Evolutionary conservation across 176 grass and related monocot species (phyloP).

Genomic region (Raddia guianensis): DNA sequence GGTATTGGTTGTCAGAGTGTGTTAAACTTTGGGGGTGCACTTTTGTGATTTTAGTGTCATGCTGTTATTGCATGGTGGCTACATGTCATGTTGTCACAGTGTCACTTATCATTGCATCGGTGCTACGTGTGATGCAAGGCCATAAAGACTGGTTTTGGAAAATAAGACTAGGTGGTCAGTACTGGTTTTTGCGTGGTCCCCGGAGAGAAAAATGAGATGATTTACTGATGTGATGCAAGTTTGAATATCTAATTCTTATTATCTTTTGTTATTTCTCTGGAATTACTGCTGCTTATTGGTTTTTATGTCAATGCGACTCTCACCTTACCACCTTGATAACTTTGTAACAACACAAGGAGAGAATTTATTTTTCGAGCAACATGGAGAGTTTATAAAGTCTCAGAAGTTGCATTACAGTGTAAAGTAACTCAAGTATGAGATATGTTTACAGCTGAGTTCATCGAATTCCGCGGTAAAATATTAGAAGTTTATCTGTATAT

Average conservation of each 20-base stretch:
- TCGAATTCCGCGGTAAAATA: neutral
- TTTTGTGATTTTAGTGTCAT: neutral
- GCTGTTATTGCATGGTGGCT: neutral
- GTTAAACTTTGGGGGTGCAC: neutral
- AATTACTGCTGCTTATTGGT: neutral
- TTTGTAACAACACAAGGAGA: too few species aligned
- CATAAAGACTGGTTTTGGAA: neutral
- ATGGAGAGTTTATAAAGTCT: too few species aligned
- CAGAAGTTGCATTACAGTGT: too few species aligned
- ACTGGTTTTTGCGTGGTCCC: neutral
- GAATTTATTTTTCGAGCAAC: too few species aligned
- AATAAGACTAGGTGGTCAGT: neutral
- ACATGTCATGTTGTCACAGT: too few species aligned
- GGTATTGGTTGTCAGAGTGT: neutral
- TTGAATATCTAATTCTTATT: neutral
- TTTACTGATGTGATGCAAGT: neutral
- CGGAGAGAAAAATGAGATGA: neutral
- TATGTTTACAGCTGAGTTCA: neutral
- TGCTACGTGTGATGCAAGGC: neutral
- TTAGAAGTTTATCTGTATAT: neutral
- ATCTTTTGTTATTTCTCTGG: too few species aligned
- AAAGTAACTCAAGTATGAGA: neutral
- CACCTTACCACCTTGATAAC: neutral
- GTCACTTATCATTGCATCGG: too few species aligned
- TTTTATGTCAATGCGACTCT: neutral